phyloP scores from a whole-genome alignment of 345 rosid species.

The Populus ilicifolia region DNA sequence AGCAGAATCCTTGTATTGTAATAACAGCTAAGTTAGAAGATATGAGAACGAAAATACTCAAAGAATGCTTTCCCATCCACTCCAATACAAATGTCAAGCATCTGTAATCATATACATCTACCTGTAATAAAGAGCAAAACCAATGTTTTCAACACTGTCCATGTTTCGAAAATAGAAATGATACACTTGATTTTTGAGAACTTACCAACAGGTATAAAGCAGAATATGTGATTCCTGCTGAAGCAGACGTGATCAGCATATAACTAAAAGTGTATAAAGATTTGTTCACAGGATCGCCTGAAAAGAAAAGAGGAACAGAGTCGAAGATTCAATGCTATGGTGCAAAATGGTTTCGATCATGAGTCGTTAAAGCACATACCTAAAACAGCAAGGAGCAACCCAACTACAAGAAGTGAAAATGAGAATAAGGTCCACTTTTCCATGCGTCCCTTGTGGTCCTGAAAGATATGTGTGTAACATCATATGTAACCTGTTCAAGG shows the following conservation, averaged over 20 bases:
- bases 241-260: slow-evolving; percentile 42
- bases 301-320: neutral
- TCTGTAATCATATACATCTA: slow-evolving; percentile 36
- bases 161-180: neutral
- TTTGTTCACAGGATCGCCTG: slow-evolving; percentile 45
- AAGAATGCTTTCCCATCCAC: slow-evolving; percentile 50
- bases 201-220: slow-evolving; percentile 42
- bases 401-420: slow-evolving; percentile 24
- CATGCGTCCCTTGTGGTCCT: slow-evolving; percentile 41
- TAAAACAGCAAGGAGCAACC: slow-evolving; percentile 27
- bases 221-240: slow-evolving; percentile 38
- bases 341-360: neutral
- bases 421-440: slow-evolving; percentile 31
- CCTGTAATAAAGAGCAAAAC: slow-evolving; percentile 19
- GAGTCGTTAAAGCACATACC: slow-evolving; percentile 23
- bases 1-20: slow-evolving; percentile 41
- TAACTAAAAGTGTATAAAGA: slow-evolving; percentile 38
- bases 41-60: slow-evolving; percentile 35
- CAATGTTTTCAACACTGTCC: neutral
- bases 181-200: neutral
- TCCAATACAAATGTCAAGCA: slow-evolving; percentile 24
- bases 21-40: slow-evolving; percentile 36
- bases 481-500: neutral
- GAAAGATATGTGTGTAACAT: slow-evolving; percentile 3
- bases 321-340: neutral